These are phyloP conservation scores for Globisporangium canariense DNA, from an alignment of 352 stramenopile species.

Conservation along the genomic window DNA sequence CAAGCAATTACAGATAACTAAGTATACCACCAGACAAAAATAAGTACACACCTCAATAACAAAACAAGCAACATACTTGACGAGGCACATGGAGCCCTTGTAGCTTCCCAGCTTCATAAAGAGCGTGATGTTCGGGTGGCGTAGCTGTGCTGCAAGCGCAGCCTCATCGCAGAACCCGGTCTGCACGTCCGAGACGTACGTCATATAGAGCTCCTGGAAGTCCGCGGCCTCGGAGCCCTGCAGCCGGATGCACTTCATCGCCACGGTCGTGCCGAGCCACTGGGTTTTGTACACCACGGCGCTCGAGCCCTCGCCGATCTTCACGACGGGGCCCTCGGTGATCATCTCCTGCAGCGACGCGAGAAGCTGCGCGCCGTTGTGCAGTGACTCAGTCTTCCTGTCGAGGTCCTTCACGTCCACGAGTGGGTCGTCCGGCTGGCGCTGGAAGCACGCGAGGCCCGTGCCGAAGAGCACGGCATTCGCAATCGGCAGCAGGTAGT, in stretches of 20 bases:
- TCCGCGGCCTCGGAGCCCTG: constrained; percentile 38
- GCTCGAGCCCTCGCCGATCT: constrained; percentile 67
- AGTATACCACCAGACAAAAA: constrained; percentile 11
- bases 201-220: constrained; percentile 57
- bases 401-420: constrained; percentile 16
- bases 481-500: constrained; percentile 51
- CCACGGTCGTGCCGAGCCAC: constrained; percentile 72
- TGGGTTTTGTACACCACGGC: constrained; percentile 63
- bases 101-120: constrained; percentile 73
- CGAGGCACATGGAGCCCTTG: constrained; percentile 59
- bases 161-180: constrained; percentile 69
- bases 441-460: constrained; percentile 43
- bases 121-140: constrained; percentile 73
- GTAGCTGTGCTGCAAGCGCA: constrained; percentile 51
- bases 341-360: constrained; percentile 46
- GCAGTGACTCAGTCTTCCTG: constrained; percentile 16
- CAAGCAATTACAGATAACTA: constrained; percentile 11
- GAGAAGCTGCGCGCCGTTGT: constrained; percentile 16
- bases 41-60: background rate
- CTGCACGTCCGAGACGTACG: constrained; percentile 54
- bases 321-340: constrained; percentile 51
- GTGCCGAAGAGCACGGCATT: constrained; percentile 71
- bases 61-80: constrained; percentile 46
- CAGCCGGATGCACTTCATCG: constrained; percentile 70
- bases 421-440: background rate